Percentiles rank a stretch among this genome's conserved stretches.
Conservation (phyloP, 169 alveolate genomes). For the Plasmodium inui region DNA sequence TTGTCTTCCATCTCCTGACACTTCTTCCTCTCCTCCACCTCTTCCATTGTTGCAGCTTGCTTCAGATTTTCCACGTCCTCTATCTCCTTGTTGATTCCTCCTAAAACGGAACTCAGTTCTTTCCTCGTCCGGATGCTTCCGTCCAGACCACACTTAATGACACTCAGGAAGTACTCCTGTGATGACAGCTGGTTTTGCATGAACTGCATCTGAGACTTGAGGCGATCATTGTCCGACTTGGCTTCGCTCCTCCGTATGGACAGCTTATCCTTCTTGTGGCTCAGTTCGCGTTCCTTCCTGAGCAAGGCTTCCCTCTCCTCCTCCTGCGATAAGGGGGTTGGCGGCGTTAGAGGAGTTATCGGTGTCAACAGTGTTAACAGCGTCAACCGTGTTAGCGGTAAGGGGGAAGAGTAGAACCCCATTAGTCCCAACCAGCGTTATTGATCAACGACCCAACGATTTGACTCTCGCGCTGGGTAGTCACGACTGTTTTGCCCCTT, state of each 20-base stretch:
- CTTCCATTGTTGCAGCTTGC: not conserved
- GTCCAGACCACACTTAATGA: slow-evolving; percentile 25
- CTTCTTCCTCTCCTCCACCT: slow-evolving; percentile 18
- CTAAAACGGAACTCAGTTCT: slow-evolving; percentile 15
- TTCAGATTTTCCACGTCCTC: not conserved
- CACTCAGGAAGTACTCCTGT: slow-evolving; percentile 36
- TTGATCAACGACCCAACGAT: not conserved
- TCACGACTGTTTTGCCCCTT: not conserved
- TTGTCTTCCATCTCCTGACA: not conserved
- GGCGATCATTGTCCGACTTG: not conserved
- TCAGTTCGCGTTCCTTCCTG: slow-evolving; percentile 14
- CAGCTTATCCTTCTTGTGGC: not conserved
- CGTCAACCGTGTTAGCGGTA: too few species aligned
- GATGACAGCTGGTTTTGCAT: slow-evolving; percentile 44
- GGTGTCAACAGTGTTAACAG: too few species aligned
- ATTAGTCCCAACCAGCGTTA: not conserved
- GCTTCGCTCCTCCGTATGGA: slow-evolving; percentile 4
- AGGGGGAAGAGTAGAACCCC: too few species aligned
- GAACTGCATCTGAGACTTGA: slow-evolving; percentile 38
- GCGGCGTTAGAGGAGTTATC: not conserved
- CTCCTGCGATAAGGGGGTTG: slow-evolving; percentile 20
- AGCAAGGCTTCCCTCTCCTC: not conserved
- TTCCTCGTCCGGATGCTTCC: slow-evolving; percentile 9
- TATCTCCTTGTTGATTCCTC: slow-evolving; percentile 3
- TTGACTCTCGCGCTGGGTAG: not conserved